These are phyloP conservation scores for Arthromyces matolae DNA, from an alignment of 768 basidiomycete genomes.

Conservation along the genomic window DNA sequence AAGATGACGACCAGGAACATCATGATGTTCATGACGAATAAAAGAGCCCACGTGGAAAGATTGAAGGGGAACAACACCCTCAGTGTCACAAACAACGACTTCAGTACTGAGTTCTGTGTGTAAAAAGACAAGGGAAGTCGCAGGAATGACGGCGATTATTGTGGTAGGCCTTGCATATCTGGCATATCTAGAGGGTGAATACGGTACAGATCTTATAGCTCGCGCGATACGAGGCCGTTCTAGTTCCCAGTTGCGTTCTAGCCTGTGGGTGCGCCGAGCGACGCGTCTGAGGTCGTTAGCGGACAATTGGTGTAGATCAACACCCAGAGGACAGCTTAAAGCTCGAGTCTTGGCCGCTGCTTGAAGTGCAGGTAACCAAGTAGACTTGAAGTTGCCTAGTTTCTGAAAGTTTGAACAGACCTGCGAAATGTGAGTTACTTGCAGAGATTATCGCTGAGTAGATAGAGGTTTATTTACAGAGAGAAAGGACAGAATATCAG, in stretches of 20 bases:
- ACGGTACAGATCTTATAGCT: neutral
- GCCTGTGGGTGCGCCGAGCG: neutral
- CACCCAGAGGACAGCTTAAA: neutral
- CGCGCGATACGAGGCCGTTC: neutral
- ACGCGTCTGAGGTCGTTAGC: neutral
- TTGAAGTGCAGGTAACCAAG: neutral
- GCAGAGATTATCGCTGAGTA: too few relatives aligned
- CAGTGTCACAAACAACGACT: neutral
- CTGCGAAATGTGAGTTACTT: neutral
- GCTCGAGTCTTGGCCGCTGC: neutral
- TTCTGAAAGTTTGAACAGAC: constrained; percentile 10
- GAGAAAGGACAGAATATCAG: constrained; percentile 8
- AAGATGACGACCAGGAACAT: too few relatives aligned
- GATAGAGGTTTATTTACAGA: constrained; percentile 5
- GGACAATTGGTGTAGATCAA: neutral
- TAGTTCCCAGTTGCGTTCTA: neutral
- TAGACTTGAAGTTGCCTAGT: constrained; percentile 2
- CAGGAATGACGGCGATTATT: neutral
- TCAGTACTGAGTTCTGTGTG: too few relatives aligned
- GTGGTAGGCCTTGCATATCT: too few relatives aligned
- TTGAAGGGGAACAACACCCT: neutral
- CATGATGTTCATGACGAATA: too few relatives aligned
- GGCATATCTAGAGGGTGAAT: neutral
- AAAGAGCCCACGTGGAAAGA: too few relatives aligned
- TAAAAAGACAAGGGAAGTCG: neutral